These are phyloP conservation scores for Nicotiana tabacum DNA, from an alignment of 257 asterid genomes.

Conservation along the genomic window DNA sequence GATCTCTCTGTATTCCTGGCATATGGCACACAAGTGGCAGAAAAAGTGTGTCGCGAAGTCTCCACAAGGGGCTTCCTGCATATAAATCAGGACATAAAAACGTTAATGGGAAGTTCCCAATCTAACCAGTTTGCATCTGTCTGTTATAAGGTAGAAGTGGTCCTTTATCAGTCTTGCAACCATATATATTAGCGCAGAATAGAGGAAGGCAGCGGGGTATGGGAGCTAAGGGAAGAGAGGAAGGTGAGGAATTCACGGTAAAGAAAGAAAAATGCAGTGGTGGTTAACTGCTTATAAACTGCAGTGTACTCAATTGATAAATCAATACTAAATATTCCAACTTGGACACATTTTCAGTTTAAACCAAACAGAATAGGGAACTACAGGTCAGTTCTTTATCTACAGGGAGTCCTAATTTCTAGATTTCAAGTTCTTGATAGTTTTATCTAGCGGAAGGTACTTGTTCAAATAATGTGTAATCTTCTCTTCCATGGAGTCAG, in stretches of 20 bases:
- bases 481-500: background rate
- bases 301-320: background rate
- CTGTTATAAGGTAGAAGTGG: background rate
- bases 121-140: background rate
- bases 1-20: conserved; percentile 93
- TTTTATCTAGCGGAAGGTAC: background rate
- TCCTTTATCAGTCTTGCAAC: background rate
- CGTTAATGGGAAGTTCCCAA: background rate
- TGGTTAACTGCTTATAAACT: background rate
- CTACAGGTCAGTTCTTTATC: background rate
- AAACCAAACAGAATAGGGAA: background rate
- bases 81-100: background rate
- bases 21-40: conserved; percentile 87
- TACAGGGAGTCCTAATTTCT: background rate
- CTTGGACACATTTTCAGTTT: background rate
- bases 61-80: conserved; percentile 93
- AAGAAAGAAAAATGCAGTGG: background rate
- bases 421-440: background rate
- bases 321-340: background rate
- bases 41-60: conserved; percentile 75
- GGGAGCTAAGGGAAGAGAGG: background rate
- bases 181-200: background rate
- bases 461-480: background rate
- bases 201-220: background rate
- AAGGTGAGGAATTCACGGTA: background rate